phyloP scores from a whole-genome alignment of 495 filamentous ascomycete genomes.

The Cryomyces antarcticus region DNA sequence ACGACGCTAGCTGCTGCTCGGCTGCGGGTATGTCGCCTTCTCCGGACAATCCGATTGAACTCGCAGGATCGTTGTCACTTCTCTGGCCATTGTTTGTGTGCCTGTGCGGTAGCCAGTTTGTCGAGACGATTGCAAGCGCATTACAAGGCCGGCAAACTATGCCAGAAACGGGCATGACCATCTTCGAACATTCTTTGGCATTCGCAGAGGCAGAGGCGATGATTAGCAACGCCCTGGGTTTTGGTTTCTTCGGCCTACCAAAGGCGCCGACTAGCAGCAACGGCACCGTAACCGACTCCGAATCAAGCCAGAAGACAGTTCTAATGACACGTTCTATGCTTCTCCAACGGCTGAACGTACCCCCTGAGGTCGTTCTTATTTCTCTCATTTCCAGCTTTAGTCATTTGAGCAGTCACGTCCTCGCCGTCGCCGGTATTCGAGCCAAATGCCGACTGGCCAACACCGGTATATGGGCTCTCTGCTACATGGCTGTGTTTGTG shows the following conservation, averaged over 20 bases:
- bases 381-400: conserved; percentile 73
- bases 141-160: conserved; percentile 64
- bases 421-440: conserved; percentile 64
- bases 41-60: conserved; percentile 16
- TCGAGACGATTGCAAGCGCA: conserved; percentile 71
- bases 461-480: conserved; percentile 72
- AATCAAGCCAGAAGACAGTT: conserved; percentile 6
- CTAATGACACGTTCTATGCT: conserved; percentile 18
- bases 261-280: neutral
- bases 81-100: conserved; percentile 78
- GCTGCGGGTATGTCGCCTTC: conserved; percentile 44
- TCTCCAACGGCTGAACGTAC: conserved; percentile 48
- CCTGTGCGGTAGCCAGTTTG: conserved; percentile 66
- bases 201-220: conserved; percentile 90
- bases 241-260: conserved; percentile 38
- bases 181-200: conserved; percentile 89
- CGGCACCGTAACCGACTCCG: conserved; percentile 1
- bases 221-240: conserved; percentile 52
- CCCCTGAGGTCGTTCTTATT: conserved; percentile 74
- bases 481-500: conserved; percentile 64
- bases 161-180: conserved; percentile 85
- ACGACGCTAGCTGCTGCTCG: conserved; percentile 48
- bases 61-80: conserved; percentile 54
- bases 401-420: conserved; percentile 63
- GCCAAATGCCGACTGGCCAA: conserved; percentile 57